A percentile compares a stretch with the other conserved stretches of the same genome.
phyloP scores from a whole-genome alignment of 768 basidiomycete species.

The Lactifluus hygrophoroides region DNA sequence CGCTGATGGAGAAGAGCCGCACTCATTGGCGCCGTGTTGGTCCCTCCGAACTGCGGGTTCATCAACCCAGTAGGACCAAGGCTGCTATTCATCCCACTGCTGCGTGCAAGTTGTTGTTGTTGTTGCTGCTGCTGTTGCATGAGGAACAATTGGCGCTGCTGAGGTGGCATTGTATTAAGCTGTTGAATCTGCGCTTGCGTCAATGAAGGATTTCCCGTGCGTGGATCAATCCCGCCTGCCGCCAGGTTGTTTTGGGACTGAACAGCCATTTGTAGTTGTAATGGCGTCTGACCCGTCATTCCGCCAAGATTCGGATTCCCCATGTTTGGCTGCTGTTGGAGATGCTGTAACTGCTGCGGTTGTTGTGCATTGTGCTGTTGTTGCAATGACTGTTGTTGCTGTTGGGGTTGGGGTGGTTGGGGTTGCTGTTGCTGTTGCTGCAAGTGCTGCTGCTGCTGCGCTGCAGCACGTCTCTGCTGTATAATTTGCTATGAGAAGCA shows the following conservation, averaged over 20 bases:
- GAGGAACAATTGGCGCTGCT: slow-evolving; percentile 41
- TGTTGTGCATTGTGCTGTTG: slow-evolving; percentile 24
- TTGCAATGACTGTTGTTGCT: not conserved
- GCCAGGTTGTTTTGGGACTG: slow-evolving; percentile 9
- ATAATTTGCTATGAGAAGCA: not conserved
- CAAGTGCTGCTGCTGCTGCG: not conserved
- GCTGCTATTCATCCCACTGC: slow-evolving; percentile 1
- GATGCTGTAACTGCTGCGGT: slow-evolving; percentile 31
- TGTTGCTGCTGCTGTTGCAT: slow-evolving; percentile 35
- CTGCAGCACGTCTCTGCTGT: slow-evolving; percentile 8
- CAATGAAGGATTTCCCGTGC: slow-evolving; percentile 22
- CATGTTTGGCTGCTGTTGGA: slow-evolving; percentile 23
- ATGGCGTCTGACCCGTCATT: slow-evolving; percentile 2
- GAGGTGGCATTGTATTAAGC: slow-evolving; percentile 23
- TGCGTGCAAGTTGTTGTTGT: slow-evolving; percentile 16
- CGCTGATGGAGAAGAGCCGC: slow-evolving; percentile 8
- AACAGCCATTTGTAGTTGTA: slow-evolving; percentile 9
- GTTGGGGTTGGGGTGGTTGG: slow-evolving; percentile 6
- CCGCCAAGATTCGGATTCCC: slow-evolving; percentile 10
- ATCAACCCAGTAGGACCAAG: slow-evolving; percentile 9
- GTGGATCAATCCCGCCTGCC: slow-evolving; percentile 18
- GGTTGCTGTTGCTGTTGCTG: slow-evolving; percentile 16
- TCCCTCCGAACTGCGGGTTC: slow-evolving; percentile 12
- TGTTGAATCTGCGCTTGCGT: slow-evolving; percentile 23
- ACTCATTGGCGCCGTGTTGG: not conserved